A percentile compares a stretch with the other conserved stretches of the same genome.
Conservation (phyloP, 805 yeast genomes). For the Candida ipomoeae region DNA sequence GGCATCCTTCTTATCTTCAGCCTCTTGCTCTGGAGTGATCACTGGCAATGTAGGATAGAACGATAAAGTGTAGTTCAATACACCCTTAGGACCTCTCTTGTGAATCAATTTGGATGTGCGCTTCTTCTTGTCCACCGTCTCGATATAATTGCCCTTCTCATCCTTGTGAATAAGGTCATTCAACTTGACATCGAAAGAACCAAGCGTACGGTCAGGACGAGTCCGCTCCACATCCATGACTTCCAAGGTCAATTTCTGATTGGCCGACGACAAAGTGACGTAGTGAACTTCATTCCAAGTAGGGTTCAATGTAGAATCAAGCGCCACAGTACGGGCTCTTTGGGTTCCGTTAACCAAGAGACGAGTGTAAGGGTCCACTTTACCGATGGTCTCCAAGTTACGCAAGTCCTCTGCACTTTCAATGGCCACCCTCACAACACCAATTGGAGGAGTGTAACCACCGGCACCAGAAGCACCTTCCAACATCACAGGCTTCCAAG, state of each 20-base stretch:
- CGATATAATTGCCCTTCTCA: slow-evolving; percentile 59
- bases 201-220: slow-evolving; percentile 83
- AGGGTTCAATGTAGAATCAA: slow-evolving; percentile 68
- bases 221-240: slow-evolving; percentile 85
- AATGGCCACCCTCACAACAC: slow-evolving; percentile 74
- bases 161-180: slow-evolving; percentile 63
- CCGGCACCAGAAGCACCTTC: slow-evolving; percentile 62
- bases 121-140: slow-evolving; percentile 51
- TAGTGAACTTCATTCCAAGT: slow-evolving; percentile 81
- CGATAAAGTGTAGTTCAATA: slow-evolving; percentile 64
- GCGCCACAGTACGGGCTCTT: slow-evolving; percentile 70
- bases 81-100: slow-evolving; percentile 82
- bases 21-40: slow-evolving; percentile 68
- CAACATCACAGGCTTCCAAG: slow-evolving; percentile 85
- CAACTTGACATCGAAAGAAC: slow-evolving; percentile 69
- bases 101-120: slow-evolving; percentile 62
- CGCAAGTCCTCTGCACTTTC: slow-evolving; percentile 69
- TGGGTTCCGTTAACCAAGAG: slow-evolving; percentile 72
- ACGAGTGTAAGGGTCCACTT: slow-evolving; percentile 87
- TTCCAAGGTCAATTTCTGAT: slow-evolving; percentile 79
- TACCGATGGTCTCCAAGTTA: slow-evolving; percentile 85
- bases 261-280: slow-evolving; percentile 75
- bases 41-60: slow-evolving; percentile 84
- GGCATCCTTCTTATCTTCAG: slow-evolving; percentile 33
- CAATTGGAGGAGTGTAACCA: slow-evolving; percentile 92